Evolutionary conservation across 2,329 filamentous ascomycete genomes (phyloP).

Genomic region (Elsinoe fawcettii): DNA sequence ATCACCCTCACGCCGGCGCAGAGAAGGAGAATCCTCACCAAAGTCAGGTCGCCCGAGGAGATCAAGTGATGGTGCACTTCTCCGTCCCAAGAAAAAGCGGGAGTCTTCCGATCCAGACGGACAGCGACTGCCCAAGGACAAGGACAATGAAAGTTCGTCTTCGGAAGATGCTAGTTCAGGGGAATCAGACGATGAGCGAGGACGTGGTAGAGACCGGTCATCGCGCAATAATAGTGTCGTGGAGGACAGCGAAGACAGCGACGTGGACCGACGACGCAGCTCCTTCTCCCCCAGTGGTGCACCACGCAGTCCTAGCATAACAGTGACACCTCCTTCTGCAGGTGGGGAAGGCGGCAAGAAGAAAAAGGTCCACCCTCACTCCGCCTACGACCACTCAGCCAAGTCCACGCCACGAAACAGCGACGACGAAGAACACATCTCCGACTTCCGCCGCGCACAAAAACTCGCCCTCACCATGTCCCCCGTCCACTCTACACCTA

Average conservation of each 20-base stretch:
- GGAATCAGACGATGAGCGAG: conserved; percentile 24
- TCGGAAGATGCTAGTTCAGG: conserved; percentile 28
- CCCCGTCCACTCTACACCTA: conserved; percentile 65
- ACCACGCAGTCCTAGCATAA: conserved; percentile 22
- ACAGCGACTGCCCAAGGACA: conserved; percentile 21
- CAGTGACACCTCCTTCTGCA: conserved; percentile 22
- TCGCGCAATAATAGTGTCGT: conserved; percentile 11
- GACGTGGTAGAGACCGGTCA: conserved; percentile 28
- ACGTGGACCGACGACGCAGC: conserved; percentile 11
- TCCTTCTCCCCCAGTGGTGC: conserved; percentile 11
- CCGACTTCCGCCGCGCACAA: conserved; percentile 81
- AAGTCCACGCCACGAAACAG: conserved; percentile 61
- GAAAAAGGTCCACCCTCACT: conserved; percentile 62
- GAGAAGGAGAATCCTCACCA: conserved; percentile 1
- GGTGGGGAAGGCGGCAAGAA: conserved; percentile 23
- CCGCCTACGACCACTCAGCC: conserved; percentile 68
- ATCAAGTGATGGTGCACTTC: conserved; percentile 12
- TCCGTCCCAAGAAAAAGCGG: conserved; percentile 20
- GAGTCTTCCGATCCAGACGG: conserved; percentile 23
- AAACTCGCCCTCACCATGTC: conserved; percentile 75
- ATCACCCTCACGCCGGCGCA: conserved; percentile 23
- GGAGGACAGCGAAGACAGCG: conserved; percentile 15
- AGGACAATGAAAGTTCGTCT: conserved; percentile 27
- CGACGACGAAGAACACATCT: conserved; percentile 76
- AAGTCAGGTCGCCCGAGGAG: conserved; percentile 9